Conservation (phyloP, 2,329 filamentous ascomycete species). For the Colletotrichum chrysophilum region DNA sequence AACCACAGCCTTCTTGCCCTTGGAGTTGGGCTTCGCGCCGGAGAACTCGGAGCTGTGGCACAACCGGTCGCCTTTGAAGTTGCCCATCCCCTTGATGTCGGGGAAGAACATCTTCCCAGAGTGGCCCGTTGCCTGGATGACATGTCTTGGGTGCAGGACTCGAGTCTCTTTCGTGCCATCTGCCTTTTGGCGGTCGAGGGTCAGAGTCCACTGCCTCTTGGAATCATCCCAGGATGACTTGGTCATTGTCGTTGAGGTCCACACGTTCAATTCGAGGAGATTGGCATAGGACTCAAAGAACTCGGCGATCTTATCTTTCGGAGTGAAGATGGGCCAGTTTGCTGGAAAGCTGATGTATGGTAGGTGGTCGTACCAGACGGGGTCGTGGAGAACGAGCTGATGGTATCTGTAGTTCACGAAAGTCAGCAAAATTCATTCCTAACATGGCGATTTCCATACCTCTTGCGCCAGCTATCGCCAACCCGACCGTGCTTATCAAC, state of each 20-base stretch:
- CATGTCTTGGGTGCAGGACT: constrained; percentile 64
- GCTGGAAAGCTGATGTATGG: constrained; percentile 67
- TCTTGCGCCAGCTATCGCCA: constrained; percentile 65
- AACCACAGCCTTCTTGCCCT: constrained; percentile 66
- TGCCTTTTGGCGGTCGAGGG: constrained; percentile 47
- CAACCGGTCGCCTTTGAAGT: constrained; percentile 61
- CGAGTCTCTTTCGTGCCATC: constrained; percentile 55
- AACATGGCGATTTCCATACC: not conserved
- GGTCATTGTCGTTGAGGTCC: constrained; percentile 56
- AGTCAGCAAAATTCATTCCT: not conserved
- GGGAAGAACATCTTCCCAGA: constrained; percentile 69
- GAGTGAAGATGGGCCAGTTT: constrained; percentile 70
- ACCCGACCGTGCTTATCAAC: constrained; percentile 56
- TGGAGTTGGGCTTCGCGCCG: constrained; percentile 50
- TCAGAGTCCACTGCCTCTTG: constrained; percentile 60
- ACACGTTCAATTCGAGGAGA: constrained; percentile 68
- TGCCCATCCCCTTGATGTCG: constrained; percentile 52
- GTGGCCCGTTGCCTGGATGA: constrained; percentile 73
- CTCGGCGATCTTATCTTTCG: constrained; percentile 70
- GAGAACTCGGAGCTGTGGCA: constrained; percentile 64
- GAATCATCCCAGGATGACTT: constrained; percentile 52
- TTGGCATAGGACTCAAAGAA: constrained; percentile 69
- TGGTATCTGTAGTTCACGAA: constrained; percentile 45
- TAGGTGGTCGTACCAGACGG: constrained; percentile 62
- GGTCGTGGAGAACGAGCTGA: constrained; percentile 65